phyloP scores from a whole-genome alignment of 2,329 filamentous ascomycete genomes.

The Ceratocystis destructans region DNA sequence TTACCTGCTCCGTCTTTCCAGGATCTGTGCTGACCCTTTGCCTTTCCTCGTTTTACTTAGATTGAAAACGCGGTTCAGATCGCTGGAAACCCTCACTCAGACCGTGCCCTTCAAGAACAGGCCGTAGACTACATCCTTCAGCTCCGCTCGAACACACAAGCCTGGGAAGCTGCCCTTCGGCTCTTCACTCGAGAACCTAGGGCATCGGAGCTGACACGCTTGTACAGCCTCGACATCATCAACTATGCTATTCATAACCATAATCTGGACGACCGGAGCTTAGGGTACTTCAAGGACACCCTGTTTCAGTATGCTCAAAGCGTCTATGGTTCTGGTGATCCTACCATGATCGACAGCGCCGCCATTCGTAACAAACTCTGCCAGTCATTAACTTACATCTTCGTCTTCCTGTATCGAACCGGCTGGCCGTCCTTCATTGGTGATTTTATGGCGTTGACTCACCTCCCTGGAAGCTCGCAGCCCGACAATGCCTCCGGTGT shows the following conservation, averaged over 20 bases:
- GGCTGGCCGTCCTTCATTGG: slow-evolving; percentile 86
- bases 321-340: slow-evolving; percentile 50
- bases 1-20: too few species aligned
- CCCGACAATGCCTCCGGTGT: slow-evolving; percentile 63
- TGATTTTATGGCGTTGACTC: slow-evolving; percentile 69
- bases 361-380: slow-evolving; percentile 93
- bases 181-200: slow-evolving; percentile 72
- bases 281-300: slow-evolving; percentile 65
- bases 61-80: slow-evolving; percentile 93
- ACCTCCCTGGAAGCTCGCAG: slow-evolving; percentile 41
- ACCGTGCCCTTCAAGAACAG: slow-evolving; percentile 62
- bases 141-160: slow-evolving; percentile 66
- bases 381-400: slow-evolving; percentile 88
- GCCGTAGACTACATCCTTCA: slow-evolving; percentile 70
- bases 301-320: slow-evolving; percentile 69
- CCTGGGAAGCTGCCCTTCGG: slow-evolving; percentile 77
- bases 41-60: slow-evolving; percentile 31
- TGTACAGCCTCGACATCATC: slow-evolving; percentile 82
- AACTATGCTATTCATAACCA: slow-evolving; percentile 81
- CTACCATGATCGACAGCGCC: slow-evolving; percentile 51
- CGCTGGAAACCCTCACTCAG: slow-evolving; percentile 68
- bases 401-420: slow-evolving; percentile 70
- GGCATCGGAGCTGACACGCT: slow-evolving; percentile 68
- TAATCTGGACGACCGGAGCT: slow-evolving; percentile 55
- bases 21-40: too few species aligned